phyloP scores from a whole-genome alignment of 805 yeast genomes.

The Saccharomycopsis sp. region DNA sequence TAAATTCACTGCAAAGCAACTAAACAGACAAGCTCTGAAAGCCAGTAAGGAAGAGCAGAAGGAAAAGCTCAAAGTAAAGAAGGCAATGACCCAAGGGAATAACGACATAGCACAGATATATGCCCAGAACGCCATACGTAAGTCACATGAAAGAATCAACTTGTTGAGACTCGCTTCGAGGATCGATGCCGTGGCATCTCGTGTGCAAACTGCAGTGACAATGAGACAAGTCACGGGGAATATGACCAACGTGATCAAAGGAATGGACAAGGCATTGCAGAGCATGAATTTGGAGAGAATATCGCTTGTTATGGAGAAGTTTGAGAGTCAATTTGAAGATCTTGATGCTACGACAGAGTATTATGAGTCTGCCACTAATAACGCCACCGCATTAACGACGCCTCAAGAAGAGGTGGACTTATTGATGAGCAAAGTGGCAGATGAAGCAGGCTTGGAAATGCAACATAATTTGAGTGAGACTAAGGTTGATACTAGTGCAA shows the following conservation, averaged over 20 bases:
- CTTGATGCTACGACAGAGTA: constrained; percentile 89
- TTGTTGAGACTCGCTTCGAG: constrained; percentile 77
- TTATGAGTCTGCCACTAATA: constrained; percentile 84
- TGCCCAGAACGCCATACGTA: constrained; percentile 94
- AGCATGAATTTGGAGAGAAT: constrained; percentile 93
- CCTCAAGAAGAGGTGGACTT: constrained; percentile 95
- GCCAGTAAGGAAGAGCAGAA: constrained; percentile 85
- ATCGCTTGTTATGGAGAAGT: constrained; percentile 93
- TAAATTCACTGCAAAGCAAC: constrained; percentile 88
- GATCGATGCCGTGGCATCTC: constrained; percentile 90
- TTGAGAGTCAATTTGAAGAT: constrained; percentile 93
- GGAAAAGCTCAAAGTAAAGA: constrained; percentile 85
- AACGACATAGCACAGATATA: constrained; percentile 89
- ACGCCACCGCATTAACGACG: constrained; percentile 79
- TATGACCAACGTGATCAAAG: constrained; percentile 87
- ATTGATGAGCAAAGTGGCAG: constrained; percentile 87
- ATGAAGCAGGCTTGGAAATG: constrained; percentile 93
- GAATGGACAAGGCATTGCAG: constrained; percentile 94
- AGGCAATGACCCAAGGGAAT: constrained; percentile 78
- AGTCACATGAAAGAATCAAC: constrained; percentile 78
- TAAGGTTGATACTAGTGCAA: constrained; percentile 39
- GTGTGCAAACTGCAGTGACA: constrained; percentile 97
- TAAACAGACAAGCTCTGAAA: constrained; percentile 80
- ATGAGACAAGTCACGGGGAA: constrained; percentile 93
- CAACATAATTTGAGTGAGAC: constrained; percentile 75